Conservation (phyloP, 2,329 filamentous ascomycete genomes). For the Fusarium buharicum region DNA sequence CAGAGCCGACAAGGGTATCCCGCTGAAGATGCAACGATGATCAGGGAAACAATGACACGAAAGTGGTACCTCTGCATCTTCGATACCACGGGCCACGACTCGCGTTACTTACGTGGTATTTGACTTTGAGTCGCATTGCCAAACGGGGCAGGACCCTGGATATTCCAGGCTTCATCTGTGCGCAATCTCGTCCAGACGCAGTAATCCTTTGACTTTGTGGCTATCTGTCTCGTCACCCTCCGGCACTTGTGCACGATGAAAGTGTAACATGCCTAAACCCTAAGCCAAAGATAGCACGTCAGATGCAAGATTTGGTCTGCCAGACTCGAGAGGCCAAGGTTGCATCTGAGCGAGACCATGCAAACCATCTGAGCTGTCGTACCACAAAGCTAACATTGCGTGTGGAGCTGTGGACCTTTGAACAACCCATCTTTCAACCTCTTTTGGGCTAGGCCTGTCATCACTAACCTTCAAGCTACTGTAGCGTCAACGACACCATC, state of each 20-base stretch:
- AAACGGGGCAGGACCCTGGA: slow-evolving; percentile 40
- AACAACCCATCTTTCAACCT: slow-evolving; percentile 26
- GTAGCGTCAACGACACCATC: slow-evolving; percentile 33
- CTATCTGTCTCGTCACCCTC: slow-evolving; percentile 26
- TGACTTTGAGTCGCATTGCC: slow-evolving; percentile 20
- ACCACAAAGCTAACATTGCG: slow-evolving; percentile 26
- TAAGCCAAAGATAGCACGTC: slow-evolving; percentile 15
- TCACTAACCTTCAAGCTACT: slow-evolving; percentile 34
- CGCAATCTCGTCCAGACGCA: slow-evolving; percentile 15
- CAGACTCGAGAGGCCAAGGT: slow-evolving; percentile 22
- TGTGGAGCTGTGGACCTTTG: slow-evolving; percentile 27
- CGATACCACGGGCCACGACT: slow-evolving; percentile 31
- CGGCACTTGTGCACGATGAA: slow-evolving; percentile 15
- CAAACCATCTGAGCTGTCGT: slow-evolving; percentile 34
- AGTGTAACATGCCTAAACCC: slow-evolving; percentile 9
- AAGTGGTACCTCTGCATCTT: slow-evolving; percentile 19
- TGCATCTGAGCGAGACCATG: slow-evolving; percentile 18
- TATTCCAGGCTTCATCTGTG: slow-evolving; percentile 26
- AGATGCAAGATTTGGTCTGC: slow-evolving; percentile 24
- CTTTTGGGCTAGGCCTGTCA: slow-evolving; percentile 33
- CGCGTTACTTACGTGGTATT: slow-evolving; percentile 15
- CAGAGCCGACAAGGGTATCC: slow-evolving; percentile 2
- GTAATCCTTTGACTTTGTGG: slow-evolving; percentile 36
- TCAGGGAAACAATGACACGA: slow-evolving; percentile 39
- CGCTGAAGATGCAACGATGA: slow-evolving; percentile 40